A percentile compares a stretch with the other conserved stretches of the same genome.
These are phyloP conservation scores for Pseudogymnoascus sp. DNA, from an alignment of 2,329 filamentous ascomycete genomes.

Conservation along the genomic window DNA sequence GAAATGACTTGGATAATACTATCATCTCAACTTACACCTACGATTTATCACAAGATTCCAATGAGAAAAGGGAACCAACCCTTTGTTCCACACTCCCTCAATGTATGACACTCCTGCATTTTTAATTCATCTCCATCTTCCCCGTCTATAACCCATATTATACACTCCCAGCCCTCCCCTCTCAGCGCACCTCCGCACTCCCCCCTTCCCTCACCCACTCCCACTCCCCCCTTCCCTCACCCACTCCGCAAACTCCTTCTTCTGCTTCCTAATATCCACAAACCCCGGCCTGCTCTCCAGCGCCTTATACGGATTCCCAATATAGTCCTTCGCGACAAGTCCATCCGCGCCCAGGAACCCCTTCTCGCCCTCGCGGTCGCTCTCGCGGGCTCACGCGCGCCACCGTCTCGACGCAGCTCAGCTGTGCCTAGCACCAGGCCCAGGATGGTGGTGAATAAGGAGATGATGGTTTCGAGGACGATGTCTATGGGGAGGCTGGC, in stretches of 20 bases:
- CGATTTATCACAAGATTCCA: background rate
- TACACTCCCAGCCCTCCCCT: background rate
- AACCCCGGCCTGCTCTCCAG: conserved; percentile 80
- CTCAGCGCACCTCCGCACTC: conserved; percentile 10
- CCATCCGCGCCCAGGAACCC: conserved; percentile 52
- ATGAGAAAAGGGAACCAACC: too few relatives aligned
- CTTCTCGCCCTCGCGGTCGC: conserved; percentile 67
- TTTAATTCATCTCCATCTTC: conserved; percentile 9
- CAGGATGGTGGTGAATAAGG: conserved; percentile 71
- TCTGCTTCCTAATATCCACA: conserved; percentile 76
- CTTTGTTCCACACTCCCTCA: background rate
- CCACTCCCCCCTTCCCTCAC: conserved; percentile 40
- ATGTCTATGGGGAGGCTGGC: conserved; percentile 71
- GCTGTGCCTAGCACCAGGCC: conserved; percentile 76
- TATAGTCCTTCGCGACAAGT: conserved; percentile 61
- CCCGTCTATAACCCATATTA: background rate
- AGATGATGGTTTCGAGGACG: conserved; percentile 74
- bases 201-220: conserved; percentile 55
- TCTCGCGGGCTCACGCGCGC: conserved; percentile 73
- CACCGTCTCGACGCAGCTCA: conserved; percentile 74
- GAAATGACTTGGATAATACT: background rate
- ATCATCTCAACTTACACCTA: background rate
- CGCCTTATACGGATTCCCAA: conserved; percentile 71
- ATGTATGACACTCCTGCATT: conserved; percentile 5
- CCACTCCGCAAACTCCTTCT: conserved; percentile 75